These are phyloP conservation scores for Atkinsonella texensis DNA, from an alignment of 2,329 filamentous ascomycete species.

Conservation along the genomic window DNA sequence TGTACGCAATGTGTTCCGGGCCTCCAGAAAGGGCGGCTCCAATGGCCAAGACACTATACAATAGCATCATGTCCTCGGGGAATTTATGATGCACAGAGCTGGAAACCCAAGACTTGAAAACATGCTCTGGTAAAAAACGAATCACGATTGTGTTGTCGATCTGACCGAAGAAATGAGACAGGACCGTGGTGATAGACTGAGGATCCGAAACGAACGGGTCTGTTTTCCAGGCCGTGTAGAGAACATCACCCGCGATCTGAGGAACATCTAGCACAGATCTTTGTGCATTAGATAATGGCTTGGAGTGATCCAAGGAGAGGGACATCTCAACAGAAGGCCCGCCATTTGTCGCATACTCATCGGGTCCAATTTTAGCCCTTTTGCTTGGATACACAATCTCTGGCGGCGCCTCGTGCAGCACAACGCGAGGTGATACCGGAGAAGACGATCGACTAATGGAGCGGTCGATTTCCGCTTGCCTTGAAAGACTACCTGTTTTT, in stretches of 20 bases:
- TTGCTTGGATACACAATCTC: constrained; percentile 36
- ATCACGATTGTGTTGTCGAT: constrained; percentile 29
- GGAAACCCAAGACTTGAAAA: constrained; percentile 26
- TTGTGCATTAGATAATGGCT: constrained; percentile 25
- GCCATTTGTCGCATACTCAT: constrained; percentile 28
- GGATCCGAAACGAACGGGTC: constrained; percentile 35
- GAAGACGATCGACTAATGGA: constrained; percentile 33
- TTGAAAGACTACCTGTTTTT: constrained; percentile 11
- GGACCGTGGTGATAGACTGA: constrained; percentile 25
- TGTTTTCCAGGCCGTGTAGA: constrained; percentile 36
- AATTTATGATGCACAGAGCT: constrained; percentile 23
- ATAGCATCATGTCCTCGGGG: constrained; percentile 33
- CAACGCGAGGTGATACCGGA: constrained; percentile 34
- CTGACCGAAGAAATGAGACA: constrained; percentile 30
- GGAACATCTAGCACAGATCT: constrained; percentile 27
- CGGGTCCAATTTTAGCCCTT: constrained; percentile 35
- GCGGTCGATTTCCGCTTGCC: constrained; percentile 22
- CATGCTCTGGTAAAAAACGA: constrained; percentile 28
- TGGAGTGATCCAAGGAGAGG: constrained; percentile 25
- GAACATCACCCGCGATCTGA: constrained; percentile 35
- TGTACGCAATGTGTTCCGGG: constrained; percentile 23
- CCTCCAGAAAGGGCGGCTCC: constrained; percentile 28
- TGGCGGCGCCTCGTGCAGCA: constrained; percentile 20
- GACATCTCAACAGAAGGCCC: constrained; percentile 20
- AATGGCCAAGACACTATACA: constrained; percentile 31